Evolutionary conservation across 2,329 filamentous ascomycete species (phyloP), one percentile per base, ranked within the genome.

Genomic region (Neofusicoccum sp.): DNA sequence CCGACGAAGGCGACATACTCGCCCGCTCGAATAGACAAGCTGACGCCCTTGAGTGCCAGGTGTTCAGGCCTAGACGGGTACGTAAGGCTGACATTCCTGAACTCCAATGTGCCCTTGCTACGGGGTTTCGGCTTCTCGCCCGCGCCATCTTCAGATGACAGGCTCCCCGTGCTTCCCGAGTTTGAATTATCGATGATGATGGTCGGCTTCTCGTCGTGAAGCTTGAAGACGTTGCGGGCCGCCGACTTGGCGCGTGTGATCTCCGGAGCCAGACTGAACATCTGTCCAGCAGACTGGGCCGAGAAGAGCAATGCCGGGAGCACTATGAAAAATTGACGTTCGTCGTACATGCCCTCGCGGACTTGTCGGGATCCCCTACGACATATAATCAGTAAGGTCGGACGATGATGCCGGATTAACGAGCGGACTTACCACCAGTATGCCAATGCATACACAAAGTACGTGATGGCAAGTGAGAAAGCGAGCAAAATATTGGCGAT

Each of bases 391-490:
- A 61, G 61, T 16, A 24, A 26, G 7, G 24, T 16, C 38, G 34
- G 16, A 12, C 28, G 16, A 16, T 40, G 31, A 16, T 38, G 51
- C 34, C 7, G 11, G 4, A 6, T 4, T 11, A 6, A n/a, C 12
- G n/a, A 30, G 16, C 36, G 24, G 16, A 66, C 65, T 45, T 65
- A 68, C 78, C 78, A 80, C 78, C 77, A 80, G 65, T 80, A 80
- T 28, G 78, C 78, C 33, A 80, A 65, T 33, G 78, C 78, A 62
- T 80, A 80, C 1, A 80, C 75, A 63, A 80, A 79, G 63, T 80
- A 79, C 0, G 77, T 78, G 16, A 79, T 71, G 0, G 77, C 75
- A 26, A 79, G 69, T 3, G 77, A 78, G 51, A 79, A 75, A 1
- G 78, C 76, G 20, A 80, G 71, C 12, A 79, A 59, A 2, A 74